Evolutionary conservation across 768 basidiomycete genomes (phyloP).

Genomic region (Auriscalpium orientale): DNA sequence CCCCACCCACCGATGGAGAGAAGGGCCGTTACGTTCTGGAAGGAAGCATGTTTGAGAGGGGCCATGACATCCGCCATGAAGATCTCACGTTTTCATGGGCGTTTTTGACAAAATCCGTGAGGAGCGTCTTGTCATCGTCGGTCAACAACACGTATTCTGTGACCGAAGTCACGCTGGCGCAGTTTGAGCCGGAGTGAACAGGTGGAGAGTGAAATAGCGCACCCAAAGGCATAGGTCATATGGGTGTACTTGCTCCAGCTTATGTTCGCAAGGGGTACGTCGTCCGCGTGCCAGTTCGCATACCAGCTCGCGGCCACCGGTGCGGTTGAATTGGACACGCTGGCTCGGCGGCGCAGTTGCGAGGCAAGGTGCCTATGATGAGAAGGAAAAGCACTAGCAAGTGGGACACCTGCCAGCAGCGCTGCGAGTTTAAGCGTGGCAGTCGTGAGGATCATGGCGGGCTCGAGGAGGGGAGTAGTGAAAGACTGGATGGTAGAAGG

Average conservation of each 20-base stretch:
- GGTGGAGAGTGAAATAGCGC: constrained; percentile 21
- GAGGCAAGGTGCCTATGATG: background rate
- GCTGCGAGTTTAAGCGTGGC: background rate
- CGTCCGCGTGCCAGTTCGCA: constrained; percentile 38
- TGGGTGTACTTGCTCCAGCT: constrained; percentile 51
- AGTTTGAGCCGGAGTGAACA: background rate
- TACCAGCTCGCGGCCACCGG: constrained; percentile 47
- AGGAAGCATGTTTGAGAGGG: constrained; percentile 18
- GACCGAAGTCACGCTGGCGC: constrained; percentile 27
- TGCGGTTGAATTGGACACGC: background rate
- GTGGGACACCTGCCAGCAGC: background rate
- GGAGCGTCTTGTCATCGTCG: constrained; percentile 17
- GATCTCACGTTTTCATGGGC: constrained; percentile 15
- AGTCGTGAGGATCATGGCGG: background rate
- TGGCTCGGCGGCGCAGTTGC: background rate
- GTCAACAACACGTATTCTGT: constrained; percentile 15
- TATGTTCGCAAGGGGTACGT: constrained; percentile 36
- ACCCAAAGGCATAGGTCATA: constrained; percentile 59
- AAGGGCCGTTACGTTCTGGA: constrained; percentile 6
- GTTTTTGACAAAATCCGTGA: constrained; percentile 16
- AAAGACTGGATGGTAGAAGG: background rate
- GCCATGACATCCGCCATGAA: constrained; percentile 33
- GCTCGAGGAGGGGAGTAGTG: background rate
- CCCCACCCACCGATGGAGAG: constrained; percentile 12
- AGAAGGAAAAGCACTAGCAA: background rate